A percentile compares a stretch with the other conserved stretches of the same genome.
phyloP scores from a whole-genome alignment of 176 grass and related monocot species.

The Secale cereale region DNA sequence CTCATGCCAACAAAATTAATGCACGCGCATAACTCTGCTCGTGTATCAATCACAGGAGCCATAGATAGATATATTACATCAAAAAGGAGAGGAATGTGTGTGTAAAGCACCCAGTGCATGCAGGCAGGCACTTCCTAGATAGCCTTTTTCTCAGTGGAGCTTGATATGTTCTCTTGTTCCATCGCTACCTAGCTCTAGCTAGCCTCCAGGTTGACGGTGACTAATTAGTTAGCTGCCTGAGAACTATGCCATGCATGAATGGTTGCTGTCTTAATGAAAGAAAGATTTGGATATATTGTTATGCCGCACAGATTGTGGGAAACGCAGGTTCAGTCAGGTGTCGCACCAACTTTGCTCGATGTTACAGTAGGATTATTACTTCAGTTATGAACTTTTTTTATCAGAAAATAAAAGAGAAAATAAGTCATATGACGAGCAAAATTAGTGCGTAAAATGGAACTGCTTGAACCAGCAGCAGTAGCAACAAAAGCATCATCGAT shows the following conservation, averaged over 20 bases:
- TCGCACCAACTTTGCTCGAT: neutral
- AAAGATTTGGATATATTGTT: neutral
- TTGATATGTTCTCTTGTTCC: slow-evolving; percentile 35
- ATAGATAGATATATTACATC: slow-evolving; percentile 24
- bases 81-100: slow-evolving; percentile 21
- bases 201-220: neutral
- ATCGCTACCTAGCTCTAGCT: slow-evolving; percentile 23
- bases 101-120: slow-evolving; percentile 29
- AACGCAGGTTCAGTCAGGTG: neutral
- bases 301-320: neutral
- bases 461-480: neutral
- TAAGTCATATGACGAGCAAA: neutral
- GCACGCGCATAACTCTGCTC: neutral
- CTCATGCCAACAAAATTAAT: neutral
- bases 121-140: neutral
- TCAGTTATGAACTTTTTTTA: neutral
- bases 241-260: neutral
- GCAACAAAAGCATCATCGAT: neutral
- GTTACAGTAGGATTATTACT: neutral
- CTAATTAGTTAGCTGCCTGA: neutral
- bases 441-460: neutral
- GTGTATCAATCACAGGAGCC: neutral
- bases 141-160: slow-evolving; percentile 38
- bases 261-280: neutral
- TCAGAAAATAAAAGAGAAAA: neutral